phyloP scores from a whole-genome alignment of 2,329 filamentous ascomycete species.

The Fusarium sp. region DNA sequence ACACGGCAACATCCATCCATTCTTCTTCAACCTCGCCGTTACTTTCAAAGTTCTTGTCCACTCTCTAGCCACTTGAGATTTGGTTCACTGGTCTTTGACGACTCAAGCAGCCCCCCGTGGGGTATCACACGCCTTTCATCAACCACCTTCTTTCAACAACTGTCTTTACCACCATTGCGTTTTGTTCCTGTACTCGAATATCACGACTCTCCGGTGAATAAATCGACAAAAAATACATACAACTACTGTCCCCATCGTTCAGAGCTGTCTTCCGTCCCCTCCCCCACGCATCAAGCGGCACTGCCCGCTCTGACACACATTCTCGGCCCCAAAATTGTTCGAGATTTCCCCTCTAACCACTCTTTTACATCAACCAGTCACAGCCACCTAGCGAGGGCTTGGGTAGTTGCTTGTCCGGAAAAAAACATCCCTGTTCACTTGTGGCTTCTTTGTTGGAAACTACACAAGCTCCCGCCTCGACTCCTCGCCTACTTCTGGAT shows the following conservation, averaged over 20 bases:
- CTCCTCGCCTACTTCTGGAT: conserved; percentile 1
- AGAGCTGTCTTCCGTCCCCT: not conserved
- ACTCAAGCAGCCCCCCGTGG: conserved; percentile 17
- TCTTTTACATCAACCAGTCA: conserved; percentile 22
- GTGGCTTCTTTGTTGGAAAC: conserved; percentile 25
- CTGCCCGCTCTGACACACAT: conserved; percentile 31
- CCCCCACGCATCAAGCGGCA: conserved; percentile 22
- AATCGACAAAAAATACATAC: not conserved
- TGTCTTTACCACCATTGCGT: conserved; percentile 23
- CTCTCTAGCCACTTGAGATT: conserved; percentile 15
- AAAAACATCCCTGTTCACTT: conserved; percentile 27
- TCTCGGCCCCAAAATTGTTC: conserved; percentile 31
- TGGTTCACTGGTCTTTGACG: conserved; percentile 14
- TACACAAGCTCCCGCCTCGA: conserved; percentile 2
- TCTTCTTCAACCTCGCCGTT: conserved; percentile 18
- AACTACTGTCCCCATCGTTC: not conserved
- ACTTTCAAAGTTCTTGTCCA: conserved; percentile 14
- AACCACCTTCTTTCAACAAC: conserved; percentile 16
- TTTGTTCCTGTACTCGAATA: not conserved
- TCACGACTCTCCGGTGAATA: not conserved
- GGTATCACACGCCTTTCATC: conserved; percentile 11
- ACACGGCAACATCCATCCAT: conserved; percentile 14
- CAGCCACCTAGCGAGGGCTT: conserved; percentile 15
- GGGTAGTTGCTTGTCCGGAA: conserved; percentile 16
- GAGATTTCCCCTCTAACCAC: conserved; percentile 14